Percentiles rank a stretch among this genome's conserved stretches.
Conservation (phyloP, 2,329 filamentous ascomycete species). For the Fusarium devonianum region DNA sequence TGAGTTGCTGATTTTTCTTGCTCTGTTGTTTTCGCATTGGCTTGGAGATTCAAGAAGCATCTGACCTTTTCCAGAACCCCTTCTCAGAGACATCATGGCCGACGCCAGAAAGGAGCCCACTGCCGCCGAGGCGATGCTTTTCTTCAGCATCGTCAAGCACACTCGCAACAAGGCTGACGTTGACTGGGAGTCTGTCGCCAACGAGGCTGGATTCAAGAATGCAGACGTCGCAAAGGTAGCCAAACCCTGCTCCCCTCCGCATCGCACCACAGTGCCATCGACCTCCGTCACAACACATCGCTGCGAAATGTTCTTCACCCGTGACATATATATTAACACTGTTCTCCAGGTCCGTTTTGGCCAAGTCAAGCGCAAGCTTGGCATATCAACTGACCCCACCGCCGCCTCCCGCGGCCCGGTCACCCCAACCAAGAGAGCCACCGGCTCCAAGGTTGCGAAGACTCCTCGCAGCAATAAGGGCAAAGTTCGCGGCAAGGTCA, state of each 20-base stretch:
- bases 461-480: slow-evolving; percentile 35
- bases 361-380: slow-evolving; percentile 58
- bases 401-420: slow-evolving; percentile 11
- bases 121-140: slow-evolving; percentile 52
- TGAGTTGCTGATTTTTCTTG: neutral
- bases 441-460: slow-evolving; percentile 43
- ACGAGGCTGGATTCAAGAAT: slow-evolving; percentile 53
- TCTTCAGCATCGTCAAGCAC: slow-evolving; percentile 55
- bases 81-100: slow-evolving; percentile 39
- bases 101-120: slow-evolving; percentile 49
- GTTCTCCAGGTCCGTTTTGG: slow-evolving; percentile 53
- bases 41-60: neutral
- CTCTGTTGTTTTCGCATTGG: too few species aligned
- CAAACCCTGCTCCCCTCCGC: neutral
- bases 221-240: slow-evolving; percentile 54
- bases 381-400: slow-evolving; percentile 44
- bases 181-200: slow-evolving; percentile 57
- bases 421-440: slow-evolving; percentile 37
- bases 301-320: too few species aligned
- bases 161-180: slow-evolving; percentile 53
- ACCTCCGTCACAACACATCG: neutral
- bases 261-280: neutral
- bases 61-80: neutral
- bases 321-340: slow-evolving; percentile 2
- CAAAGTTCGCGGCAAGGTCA: slow-evolving; percentile 33